These are phyloP conservation scores for Actinomucor elegans DNA, from an alignment of 371 early-diverging fungal genomes.

Conservation along the genomic window DNA sequence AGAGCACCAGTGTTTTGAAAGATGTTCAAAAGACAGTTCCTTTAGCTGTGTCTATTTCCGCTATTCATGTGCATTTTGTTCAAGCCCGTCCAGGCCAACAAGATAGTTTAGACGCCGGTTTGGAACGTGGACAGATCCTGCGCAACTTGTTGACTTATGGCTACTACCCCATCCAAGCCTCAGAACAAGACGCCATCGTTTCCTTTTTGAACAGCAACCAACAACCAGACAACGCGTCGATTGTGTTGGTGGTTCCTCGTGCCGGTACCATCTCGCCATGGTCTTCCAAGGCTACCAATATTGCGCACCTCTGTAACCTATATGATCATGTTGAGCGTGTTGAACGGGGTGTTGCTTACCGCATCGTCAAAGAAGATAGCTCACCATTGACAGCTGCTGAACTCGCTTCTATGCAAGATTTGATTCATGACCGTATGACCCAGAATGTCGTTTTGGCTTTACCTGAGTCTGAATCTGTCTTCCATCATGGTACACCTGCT, in stretches of 20 bases:
- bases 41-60: constrained; percentile 47
- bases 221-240: constrained; percentile 34
- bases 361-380: constrained; percentile 45
- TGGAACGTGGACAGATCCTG: constrained; percentile 47
- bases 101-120: constrained; percentile 29
- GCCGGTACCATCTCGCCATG: constrained; percentile 97
- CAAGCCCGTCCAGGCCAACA: constrained; percentile 50
- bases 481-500: constrained; percentile 74
- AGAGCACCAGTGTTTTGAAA: constrained; percentile 57
- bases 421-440: constrained; percentile 94
- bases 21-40: constrained; percentile 54
- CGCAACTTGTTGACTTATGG: constrained; percentile 48
- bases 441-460: constrained; percentile 64
- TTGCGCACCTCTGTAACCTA: constrained; percentile 86
- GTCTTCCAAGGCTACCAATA: constrained; percentile 98
- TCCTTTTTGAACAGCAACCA: constrained; percentile 33
- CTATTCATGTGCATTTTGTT: constrained; percentile 75
- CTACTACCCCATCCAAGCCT: constrained; percentile 32
- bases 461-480: constrained; percentile 69
- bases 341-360: constrained; percentile 85
- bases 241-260: constrained; percentile 79
- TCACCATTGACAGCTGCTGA: constrained; percentile 32
- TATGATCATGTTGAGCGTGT: constrained; percentile 69
- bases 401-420: constrained; percentile 47
- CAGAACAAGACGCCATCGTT: constrained; percentile 36